phyloP scores from a whole-genome alignment of 495 filamentous ascomycete species.

The Tuber aestivum region DNA sequence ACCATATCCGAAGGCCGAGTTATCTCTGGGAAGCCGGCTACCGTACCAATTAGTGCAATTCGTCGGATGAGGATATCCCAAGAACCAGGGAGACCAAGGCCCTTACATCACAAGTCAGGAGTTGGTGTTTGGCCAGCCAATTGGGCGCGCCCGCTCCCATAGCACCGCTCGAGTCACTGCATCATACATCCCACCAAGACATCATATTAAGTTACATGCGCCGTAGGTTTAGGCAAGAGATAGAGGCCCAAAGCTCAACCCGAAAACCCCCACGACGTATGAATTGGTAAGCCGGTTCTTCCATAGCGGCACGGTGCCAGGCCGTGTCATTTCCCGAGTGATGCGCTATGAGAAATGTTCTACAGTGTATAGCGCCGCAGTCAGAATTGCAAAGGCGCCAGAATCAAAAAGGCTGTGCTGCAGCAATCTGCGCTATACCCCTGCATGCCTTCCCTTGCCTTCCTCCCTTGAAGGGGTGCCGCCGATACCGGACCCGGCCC shows the following conservation, averaged over 20 bases:
- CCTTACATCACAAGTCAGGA: background rate
- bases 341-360: background rate
- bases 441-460: background rate
- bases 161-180: background rate
- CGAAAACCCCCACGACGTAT: background rate
- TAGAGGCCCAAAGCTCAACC: background rate
- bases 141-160: background rate
- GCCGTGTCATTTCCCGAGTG: background rate
- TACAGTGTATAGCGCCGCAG: background rate
- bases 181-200: background rate
- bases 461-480: background rate
- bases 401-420: background rate
- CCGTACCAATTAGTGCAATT: background rate
- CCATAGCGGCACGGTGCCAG: background rate
- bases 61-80: background rate
- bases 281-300: too few relatives aligned
- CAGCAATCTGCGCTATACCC: background rate
- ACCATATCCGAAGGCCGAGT: background rate
- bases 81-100: background rate
- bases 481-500: background rate
- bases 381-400: background rate
- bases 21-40: background rate
- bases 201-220: background rate
- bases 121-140: background rate
- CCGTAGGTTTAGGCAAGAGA: background rate